A percentile compares a stretch with the other conserved stretches of the same genome.
These are phyloP conservation scores for Oryza glaberrima DNA, from an alignment of 176 grass and related monocot genomes.

Conservation along the genomic window DNA sequence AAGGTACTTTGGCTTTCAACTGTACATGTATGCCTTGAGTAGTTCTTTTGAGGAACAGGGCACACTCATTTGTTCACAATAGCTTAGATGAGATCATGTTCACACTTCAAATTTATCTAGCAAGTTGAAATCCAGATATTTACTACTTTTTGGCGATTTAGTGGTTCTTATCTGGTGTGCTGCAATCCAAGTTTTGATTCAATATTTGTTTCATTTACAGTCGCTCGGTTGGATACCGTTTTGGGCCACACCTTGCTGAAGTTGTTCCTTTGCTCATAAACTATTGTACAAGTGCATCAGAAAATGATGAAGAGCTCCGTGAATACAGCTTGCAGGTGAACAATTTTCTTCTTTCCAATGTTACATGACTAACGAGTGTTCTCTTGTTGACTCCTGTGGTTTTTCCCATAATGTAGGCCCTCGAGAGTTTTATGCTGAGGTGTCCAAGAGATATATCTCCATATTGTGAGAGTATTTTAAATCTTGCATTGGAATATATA, in stretches of 20 bases:
- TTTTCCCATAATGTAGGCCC: slow-evolving; percentile 59
- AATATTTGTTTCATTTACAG: slow-evolving; percentile 44
- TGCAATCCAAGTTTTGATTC: background rate
- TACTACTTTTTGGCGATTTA: background rate
- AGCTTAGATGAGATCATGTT: background rate
- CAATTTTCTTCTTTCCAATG: slow-evolving; percentile 1
- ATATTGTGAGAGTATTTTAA: slow-evolving; percentile 80
- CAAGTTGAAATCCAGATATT: background rate
- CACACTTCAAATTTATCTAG: slow-evolving; percentile 14
- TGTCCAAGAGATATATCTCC: slow-evolving; percentile 95
- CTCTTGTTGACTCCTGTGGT: slow-evolving; percentile 4
- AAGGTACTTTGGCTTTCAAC: slow-evolving; percentile 60
- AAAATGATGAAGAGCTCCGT: slow-evolving; percentile 95
- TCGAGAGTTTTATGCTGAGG: slow-evolving; percentile 97
- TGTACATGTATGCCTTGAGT: background rate
- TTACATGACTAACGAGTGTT: slow-evolving; percentile 23
- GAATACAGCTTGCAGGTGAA: slow-evolving; percentile 96
- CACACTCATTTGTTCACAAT: background rate
- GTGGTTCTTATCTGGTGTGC: background rate
- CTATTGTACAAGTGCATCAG: slow-evolving; percentile 90
- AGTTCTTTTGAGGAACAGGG: background rate
- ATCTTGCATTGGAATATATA: slow-evolving; percentile 90
- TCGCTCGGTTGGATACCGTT: slow-evolving; percentile 96
- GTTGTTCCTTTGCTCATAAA: slow-evolving; percentile 89
- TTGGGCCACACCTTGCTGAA: slow-evolving; percentile 91